A percentile compares a stretch with the other conserved stretches of the same genome.
Evolutionary conservation across 2,329 filamentous ascomycete genomes (phyloP).

Genomic region (Coniochaeta sp.): DNA sequence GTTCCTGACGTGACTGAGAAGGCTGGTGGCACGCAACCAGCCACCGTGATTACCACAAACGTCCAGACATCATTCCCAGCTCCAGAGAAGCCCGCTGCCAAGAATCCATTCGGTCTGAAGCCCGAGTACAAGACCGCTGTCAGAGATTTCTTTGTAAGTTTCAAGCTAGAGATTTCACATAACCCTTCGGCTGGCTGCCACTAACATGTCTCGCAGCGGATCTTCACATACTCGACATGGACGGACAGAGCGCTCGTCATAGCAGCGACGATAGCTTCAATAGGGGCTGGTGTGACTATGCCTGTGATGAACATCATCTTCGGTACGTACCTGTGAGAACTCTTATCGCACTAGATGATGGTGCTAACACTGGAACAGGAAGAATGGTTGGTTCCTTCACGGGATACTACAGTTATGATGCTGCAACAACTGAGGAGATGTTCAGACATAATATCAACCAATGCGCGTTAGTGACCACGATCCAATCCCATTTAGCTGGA

Average conservation of each 20-base stretch:
- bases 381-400: constrained; percentile 24
- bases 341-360: constrained; percentile 20
- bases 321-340: constrained; percentile 38
- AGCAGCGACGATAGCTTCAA: constrained; percentile 38
- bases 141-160: constrained; percentile 15
- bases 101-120: constrained; percentile 10
- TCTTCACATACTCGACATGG: constrained; percentile 47
- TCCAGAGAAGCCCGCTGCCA: constrained; percentile 1
- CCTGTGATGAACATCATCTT: constrained; percentile 56
- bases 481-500: constrained; percentile 6
- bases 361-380: constrained; percentile 12
- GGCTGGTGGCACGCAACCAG: background rate
- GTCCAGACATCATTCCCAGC: background rate
- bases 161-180: background rate
- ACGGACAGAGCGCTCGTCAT: constrained; percentile 42
- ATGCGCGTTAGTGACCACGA: constrained; percentile 18
- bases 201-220: constrained; percentile 14
- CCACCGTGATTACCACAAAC: background rate
- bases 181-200: background rate
- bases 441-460: constrained; percentile 19
- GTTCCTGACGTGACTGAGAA: background rate
- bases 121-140: constrained; percentile 15
- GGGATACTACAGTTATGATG: constrained; percentile 17
- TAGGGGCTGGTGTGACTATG: constrained; percentile 47
- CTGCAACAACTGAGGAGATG: constrained; percentile 17